Evolutionary conservation across 2,329 filamentous ascomycete genomes (phyloP), one percentile per base, ranked within the genome.

Genomic region (Aulographum hederae): DNA sequence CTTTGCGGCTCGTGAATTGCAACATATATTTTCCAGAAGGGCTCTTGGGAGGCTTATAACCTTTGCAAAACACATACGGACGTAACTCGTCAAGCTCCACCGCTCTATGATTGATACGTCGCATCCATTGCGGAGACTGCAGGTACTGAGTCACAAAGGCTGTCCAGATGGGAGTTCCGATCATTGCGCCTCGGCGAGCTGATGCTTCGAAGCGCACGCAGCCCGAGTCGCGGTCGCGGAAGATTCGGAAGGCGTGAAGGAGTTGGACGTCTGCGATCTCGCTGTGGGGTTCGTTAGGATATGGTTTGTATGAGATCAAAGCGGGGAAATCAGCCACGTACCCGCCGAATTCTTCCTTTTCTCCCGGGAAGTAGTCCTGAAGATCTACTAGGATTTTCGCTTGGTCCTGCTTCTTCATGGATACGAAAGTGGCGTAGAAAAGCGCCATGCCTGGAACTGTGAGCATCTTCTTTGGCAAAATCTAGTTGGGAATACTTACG

Each of bases 121-220:
- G 56, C 35, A 65, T 54, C 65, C 67, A 71, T 20, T 49, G 51
- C 4, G 47, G 54, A 32, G 56, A 51, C 18, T 50, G 48, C 20
- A 67, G 47, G 33, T 61, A 57, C 16, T 58, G 48, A 1, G 61
- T 63, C 14, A 69, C 54, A 37, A 69, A 69, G 0, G 64, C 63
- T 2, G 67, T 74, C 69, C 69, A 74, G 34, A 73, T 63, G 0
- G 69, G 69, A 2, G 65, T 62, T 14, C 57, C 53, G 39, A 61
- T 59, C 48, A 63, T 56, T 2, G 58, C 56, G 1, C 69, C 67
- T 17, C 59, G 52, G 18, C 60, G 54, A 20, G 69, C 51, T 1
- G 64, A 63, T n/a, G 65, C 64, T 42, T 73, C 66, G 16, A 73
- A 54, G 8, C 69, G 54, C 1, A 73, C 51, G 3, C 60, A 60